Conservation (phyloP, 75 land plant genomes). For the Sequoiadendron giganteum region DNA sequence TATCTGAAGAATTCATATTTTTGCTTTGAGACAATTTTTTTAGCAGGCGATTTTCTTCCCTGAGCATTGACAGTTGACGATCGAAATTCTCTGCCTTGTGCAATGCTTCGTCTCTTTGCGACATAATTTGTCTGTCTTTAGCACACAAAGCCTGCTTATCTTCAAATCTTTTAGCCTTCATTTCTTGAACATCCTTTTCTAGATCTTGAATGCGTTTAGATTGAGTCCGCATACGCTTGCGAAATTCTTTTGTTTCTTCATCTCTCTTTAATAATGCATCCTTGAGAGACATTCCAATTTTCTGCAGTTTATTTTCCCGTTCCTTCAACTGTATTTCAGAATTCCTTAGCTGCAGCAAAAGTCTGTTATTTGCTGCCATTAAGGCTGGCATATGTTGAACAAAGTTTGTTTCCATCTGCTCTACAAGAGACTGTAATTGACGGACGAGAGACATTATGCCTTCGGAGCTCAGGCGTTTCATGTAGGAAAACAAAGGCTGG, state of each 20-base stretch:
- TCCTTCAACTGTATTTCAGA: not conserved
- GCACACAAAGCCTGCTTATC: not conserved
- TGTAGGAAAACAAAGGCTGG: constrained; percentile 4
- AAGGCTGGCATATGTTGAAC: not conserved
- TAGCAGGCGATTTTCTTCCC: not conserved
- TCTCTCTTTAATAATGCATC: not conserved
- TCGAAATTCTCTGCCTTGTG: not conserved
- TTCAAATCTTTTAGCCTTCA: not conserved
- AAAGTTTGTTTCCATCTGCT: constrained; percentile 2
- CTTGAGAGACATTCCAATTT: not conserved
- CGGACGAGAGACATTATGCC: constrained; percentile 6
- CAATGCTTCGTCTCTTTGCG: not conserved
- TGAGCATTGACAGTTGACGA: not conserved
- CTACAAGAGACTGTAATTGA: constrained; percentile 2
- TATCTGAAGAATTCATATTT: not conserved
- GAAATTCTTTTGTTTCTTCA: not conserved
- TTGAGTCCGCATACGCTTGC: not conserved
- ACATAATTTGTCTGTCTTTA: not conserved
- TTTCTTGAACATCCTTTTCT: not conserved
- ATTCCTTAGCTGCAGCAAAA: not conserved
- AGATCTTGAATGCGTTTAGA: not conserved
- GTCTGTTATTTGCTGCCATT: not conserved
- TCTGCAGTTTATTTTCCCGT: not conserved
- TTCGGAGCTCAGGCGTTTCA: constrained; percentile 6
- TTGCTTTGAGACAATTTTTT: not conserved